These are phyloP conservation scores for Backusella mclennaniae DNA, from an alignment of 192 early-diverging fungal species.

Conservation along the genomic window DNA sequence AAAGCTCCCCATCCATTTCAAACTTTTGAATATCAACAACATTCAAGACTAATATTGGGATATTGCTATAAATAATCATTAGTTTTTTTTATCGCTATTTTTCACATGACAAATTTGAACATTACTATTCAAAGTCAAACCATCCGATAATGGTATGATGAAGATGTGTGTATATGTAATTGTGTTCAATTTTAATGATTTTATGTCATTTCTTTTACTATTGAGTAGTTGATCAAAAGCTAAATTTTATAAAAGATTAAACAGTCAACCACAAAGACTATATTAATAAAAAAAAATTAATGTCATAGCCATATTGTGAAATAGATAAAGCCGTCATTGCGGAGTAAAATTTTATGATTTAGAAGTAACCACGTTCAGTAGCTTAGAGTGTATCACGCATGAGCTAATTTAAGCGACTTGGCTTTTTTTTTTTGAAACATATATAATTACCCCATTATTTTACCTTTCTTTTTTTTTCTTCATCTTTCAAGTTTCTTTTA, in stretches of 20 bases:
- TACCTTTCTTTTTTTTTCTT: background rate
- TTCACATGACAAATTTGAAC: background rate
- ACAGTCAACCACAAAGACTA: background rate
- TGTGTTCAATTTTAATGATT: background rate
- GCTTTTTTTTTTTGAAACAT: background rate
- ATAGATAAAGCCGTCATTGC: background rate
- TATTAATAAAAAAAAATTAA: background rate
- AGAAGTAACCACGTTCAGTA: slow-evolving; percentile 11
- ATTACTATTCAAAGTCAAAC: background rate
- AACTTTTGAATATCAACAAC: background rate
- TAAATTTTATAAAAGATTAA: background rate
- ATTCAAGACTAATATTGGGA: background rate
- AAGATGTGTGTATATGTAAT: background rate
- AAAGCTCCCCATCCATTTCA: background rate
- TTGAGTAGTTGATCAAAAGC: background rate
- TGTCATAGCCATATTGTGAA: background rate
- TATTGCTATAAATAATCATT: background rate
- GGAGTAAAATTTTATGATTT: background rate
- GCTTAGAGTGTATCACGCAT: background rate
- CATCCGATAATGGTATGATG: background rate
- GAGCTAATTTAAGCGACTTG: background rate
- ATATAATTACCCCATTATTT: background rate
- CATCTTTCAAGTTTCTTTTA: background rate
- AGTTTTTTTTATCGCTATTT: background rate
- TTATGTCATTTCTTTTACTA: background rate